Conservation (phyloP, 257 asterid species). For the Catharanthus roseus region DNA sequence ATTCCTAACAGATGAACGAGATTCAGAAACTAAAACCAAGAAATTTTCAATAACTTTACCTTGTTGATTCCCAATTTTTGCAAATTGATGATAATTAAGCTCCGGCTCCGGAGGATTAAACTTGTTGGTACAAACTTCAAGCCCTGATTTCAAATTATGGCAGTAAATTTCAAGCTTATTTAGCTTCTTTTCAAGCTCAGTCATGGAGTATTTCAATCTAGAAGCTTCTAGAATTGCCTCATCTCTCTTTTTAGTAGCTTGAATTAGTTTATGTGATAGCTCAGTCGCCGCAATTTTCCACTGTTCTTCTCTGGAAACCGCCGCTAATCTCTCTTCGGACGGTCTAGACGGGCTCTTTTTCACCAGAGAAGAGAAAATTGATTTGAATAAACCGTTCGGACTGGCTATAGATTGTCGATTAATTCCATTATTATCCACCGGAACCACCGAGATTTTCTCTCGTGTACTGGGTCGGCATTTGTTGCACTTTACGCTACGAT, state of each 20-base stretch:
- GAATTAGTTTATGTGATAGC: slow-evolving; percentile 71
- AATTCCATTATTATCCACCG: slow-evolving; percentile 41
- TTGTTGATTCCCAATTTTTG: slow-evolving; percentile 44
- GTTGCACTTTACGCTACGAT: slow-evolving; percentile 63
- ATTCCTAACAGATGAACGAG: slow-evolving; percentile 58
- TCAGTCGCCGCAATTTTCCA: slow-evolving; percentile 80
- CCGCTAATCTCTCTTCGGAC: slow-evolving; percentile 29
- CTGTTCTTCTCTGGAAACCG: slow-evolving; percentile 53
- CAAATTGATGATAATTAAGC: slow-evolving; percentile 30
- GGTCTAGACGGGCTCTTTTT: slow-evolving; percentile 66
- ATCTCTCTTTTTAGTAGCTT: slow-evolving; percentile 66
- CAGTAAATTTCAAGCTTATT: slow-evolving; percentile 85
- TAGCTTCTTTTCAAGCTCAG: slow-evolving; percentile 89
- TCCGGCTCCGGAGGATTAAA: slow-evolving; percentile 24
- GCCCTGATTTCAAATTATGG: slow-evolving; percentile 68
- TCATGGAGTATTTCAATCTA: slow-evolving; percentile 64
- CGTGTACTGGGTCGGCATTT: slow-evolving; percentile 78
- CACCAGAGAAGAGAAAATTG: slow-evolving; percentile 51
- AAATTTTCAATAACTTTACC: slow-evolving; percentile 62
- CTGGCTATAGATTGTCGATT: slow-evolving; percentile 45
- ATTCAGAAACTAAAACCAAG: slow-evolving; percentile 61
- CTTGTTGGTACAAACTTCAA: slow-evolving; percentile 43
- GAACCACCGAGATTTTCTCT: slow-evolving; percentile 63
- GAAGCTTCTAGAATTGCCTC: slow-evolving; percentile 88
- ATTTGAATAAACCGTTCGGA: slow-evolving; percentile 72